Evolutionary conservation across 768 basidiomycete species (phyloP).

Genomic region (Boletus bicolor): DNA sequence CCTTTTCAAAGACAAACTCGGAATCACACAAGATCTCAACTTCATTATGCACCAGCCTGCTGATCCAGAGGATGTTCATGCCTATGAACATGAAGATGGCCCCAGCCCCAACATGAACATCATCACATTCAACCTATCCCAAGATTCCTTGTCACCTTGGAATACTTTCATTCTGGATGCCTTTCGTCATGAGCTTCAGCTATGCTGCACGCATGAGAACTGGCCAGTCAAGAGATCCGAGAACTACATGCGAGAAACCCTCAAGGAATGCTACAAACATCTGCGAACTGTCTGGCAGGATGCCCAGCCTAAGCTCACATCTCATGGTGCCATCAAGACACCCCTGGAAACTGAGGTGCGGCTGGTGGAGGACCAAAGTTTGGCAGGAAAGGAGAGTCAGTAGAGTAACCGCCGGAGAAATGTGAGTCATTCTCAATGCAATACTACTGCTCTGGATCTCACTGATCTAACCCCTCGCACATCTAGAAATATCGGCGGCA

Average conservation of each 20-base stretch:
- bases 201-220: background rate
- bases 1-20: slow-evolving; percentile 10
- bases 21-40: slow-evolving; percentile 4
- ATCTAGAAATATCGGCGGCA: too few relatives aligned
- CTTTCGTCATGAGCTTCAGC: background rate
- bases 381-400: too few relatives aligned
- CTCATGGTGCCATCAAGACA: too few relatives aligned
- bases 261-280: background rate
- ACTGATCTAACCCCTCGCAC: too few relatives aligned
- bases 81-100: slow-evolving; percentile 6
- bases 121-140: slow-evolving; percentile 1
- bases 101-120: background rate
- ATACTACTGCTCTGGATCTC: too few relatives aligned
- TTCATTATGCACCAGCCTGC: slow-evolving; percentile 1
- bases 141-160: slow-evolving; percentile 1
- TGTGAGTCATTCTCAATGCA: too few relatives aligned
- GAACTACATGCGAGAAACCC: background rate
- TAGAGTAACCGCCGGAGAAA: too few relatives aligned
- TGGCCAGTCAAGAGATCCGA: background rate
- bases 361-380: too few relatives aligned
- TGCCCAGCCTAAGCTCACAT: background rate
- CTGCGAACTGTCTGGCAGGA: background rate
- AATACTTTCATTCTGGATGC: slow-evolving; percentile 1
- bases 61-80: background rate
- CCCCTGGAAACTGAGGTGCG: too few relatives aligned